These are phyloP conservation scores for Rhizoclosmatium hyalinum DNA, from an alignment of 371 early-diverging fungal genomes.

Conservation along the genomic window DNA sequence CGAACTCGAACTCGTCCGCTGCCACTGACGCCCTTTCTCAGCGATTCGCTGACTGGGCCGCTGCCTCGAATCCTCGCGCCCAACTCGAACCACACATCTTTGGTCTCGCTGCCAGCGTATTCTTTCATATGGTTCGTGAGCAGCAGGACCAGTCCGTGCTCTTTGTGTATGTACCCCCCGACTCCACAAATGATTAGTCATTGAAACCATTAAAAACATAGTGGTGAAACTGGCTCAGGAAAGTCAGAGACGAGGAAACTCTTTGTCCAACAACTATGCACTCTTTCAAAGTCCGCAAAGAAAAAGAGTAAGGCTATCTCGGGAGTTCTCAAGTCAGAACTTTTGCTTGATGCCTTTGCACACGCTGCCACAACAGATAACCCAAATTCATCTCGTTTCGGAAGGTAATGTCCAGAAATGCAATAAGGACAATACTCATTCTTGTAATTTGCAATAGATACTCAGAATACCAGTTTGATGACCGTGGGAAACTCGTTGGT, in stretches of 20 bases:
- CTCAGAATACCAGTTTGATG: conserved; percentile 86
- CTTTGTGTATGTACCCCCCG: conserved; percentile 44
- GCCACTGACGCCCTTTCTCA: background rate
- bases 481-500: conserved; percentile 82
- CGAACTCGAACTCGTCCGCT: background rate
- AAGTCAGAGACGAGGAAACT: conserved; percentile 75
- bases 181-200: background rate
- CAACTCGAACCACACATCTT: conserved; percentile 36
- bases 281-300: conserved; percentile 72
- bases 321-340: conserved; percentile 73
- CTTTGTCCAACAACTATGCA: conserved; percentile 71
- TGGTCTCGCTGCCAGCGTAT: conserved; percentile 61
- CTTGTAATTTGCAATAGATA: conserved; percentile 51
- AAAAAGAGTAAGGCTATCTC: conserved; percentile 75
- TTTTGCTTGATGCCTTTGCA: conserved; percentile 82
- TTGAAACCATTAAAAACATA: conserved; percentile 29
- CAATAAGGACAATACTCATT: no score
- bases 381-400: conserved; percentile 77
- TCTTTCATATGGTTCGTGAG: conserved; percentile 56
- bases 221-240: conserved; percentile 87
- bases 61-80: background rate
- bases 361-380: conserved; percentile 70
- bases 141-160: conserved; percentile 69
- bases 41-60: conserved; percentile 6
- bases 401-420: conserved; percentile 20